Conservation (phyloP, 768 basidiomycete genomes). For the Leccinum imitatum region DNA sequence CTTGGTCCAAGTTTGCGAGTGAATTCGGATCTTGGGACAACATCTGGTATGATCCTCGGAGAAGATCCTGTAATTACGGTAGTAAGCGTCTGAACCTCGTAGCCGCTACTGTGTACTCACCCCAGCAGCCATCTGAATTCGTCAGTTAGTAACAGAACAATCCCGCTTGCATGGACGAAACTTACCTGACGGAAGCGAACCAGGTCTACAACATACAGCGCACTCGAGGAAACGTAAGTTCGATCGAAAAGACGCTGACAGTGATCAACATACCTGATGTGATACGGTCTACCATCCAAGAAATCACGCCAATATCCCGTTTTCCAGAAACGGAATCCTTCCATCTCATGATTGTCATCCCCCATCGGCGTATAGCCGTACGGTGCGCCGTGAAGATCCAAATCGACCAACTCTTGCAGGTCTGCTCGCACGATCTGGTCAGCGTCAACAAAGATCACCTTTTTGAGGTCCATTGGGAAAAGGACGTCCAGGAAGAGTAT, state of each 20-base stretch:
- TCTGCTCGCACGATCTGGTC: slow-evolving; percentile 98
- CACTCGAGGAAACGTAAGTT: slow-evolving; percentile 48
- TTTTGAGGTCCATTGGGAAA: slow-evolving; percentile 98
- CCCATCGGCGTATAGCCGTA: slow-evolving; percentile 99
- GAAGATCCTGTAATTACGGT: slow-evolving; percentile 59
- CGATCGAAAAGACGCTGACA: not conserved
- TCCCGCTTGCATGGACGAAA: not conserved
- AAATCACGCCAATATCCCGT: slow-evolving; percentile 94
- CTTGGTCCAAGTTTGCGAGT: slow-evolving; percentile 93
- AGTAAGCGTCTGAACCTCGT: slow-evolving; percentile 1
- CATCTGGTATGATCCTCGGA: slow-evolving; percentile 89
- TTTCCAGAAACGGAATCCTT: slow-evolving; percentile 99
- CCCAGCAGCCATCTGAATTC: slow-evolving; percentile 52
- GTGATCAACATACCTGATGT: slow-evolving; percentile 72
- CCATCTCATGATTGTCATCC: slow-evolving; percentile 91
- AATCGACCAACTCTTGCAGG: slow-evolving; percentile 88
- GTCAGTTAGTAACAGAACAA: not conserved
- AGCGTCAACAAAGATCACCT: slow-evolving; percentile 98
- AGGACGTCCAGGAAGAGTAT: slow-evolving; percentile 98
- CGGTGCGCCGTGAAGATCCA: slow-evolving; percentile 89
- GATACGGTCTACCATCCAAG: slow-evolving; percentile 81
- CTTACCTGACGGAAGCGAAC: slow-evolving; percentile 88
- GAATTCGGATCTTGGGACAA: slow-evolving; percentile 95
- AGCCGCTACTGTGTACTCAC: slow-evolving; percentile 33
- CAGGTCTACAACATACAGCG: slow-evolving; percentile 93